Conservation (phyloP, 768 basidiomycete species). For the Kwoniella sp. region DNA sequence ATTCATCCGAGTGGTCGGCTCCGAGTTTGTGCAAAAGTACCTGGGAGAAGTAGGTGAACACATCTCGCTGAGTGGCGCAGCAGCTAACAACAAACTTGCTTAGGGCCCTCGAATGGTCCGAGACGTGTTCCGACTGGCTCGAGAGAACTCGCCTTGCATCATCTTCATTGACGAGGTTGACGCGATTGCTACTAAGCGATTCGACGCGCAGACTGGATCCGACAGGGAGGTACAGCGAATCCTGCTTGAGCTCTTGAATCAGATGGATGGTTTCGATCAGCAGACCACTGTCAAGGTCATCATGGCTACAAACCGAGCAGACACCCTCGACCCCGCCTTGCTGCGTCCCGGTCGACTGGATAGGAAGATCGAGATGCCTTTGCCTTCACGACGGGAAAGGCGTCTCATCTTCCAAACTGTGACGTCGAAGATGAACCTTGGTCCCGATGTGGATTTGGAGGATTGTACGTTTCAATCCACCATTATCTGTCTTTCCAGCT, state of each 20-base stretch:
- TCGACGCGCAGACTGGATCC: slow-evolving; percentile 98
- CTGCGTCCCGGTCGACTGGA: slow-evolving; percentile 96
- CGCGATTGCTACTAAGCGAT: slow-evolving; percentile 98
- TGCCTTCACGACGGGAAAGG: slow-evolving; percentile 88
- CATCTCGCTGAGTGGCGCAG: background rate
- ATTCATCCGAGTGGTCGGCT: slow-evolving; percentile 96
- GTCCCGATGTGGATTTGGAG: slow-evolving; percentile 95
- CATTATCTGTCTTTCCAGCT: background rate
- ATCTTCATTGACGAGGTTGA: slow-evolving; percentile 96
- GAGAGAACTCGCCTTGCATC: slow-evolving; percentile 95
- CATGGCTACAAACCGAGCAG: slow-evolving; percentile 98
- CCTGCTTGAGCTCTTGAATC: slow-evolving; percentile 88
- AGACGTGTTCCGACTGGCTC: slow-evolving; percentile 94
- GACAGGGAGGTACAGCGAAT: slow-evolving; percentile 99
- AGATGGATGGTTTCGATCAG: slow-evolving; percentile 99
- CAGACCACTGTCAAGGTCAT: slow-evolving; percentile 99
- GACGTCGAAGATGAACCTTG: slow-evolving; percentile 94
- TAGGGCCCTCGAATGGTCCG: slow-evolving; percentile 96
- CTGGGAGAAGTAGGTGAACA: slow-evolving; percentile 66
- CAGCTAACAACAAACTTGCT: background rate
- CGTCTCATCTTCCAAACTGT: slow-evolving; percentile 97
- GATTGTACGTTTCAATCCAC: slow-evolving; percentile 65
- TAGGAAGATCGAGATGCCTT: slow-evolving; percentile 97
- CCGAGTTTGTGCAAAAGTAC: slow-evolving; percentile 99
- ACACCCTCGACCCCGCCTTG: slow-evolving; percentile 94